Percentiles rank a stretch among this genome's conserved stretches.
phyloP scores from a whole-genome alignment of 1,284 basidiomycete species.

The Ceratobasidium sp. region DNA sequence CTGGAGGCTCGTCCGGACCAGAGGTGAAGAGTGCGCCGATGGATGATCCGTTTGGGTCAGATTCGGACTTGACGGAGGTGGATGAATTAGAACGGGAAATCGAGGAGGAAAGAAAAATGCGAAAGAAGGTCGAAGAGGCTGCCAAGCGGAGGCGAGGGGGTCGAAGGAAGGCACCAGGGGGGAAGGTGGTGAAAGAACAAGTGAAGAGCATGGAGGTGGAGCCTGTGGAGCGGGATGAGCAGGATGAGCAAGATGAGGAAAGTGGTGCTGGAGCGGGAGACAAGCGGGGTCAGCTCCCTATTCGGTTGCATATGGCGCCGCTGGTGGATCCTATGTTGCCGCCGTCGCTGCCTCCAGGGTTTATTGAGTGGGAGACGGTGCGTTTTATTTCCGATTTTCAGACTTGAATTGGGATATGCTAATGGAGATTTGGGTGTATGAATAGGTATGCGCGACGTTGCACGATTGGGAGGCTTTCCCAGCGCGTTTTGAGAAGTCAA shows the following conservation, averaged over 20 bases:
- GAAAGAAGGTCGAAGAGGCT: constrained; percentile 41
- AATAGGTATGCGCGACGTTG: constrained; percentile 81
- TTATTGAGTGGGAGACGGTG: constrained; percentile 87
- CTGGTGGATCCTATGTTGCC: constrained; percentile 45
- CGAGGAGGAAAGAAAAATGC: constrained; percentile 46
- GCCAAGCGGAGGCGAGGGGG: constrained; percentile 8
- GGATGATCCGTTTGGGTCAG: constrained; percentile 43
- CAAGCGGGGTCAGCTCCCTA: constrained; percentile 45
- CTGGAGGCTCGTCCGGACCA: constrained; percentile 18
- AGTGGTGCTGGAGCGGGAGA: constrained; percentile 43
- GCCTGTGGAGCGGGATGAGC: constrained; percentile 49
- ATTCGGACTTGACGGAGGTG: constrained; percentile 46
- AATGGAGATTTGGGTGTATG: constrained; percentile 25
- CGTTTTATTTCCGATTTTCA: constrained; percentile 51
- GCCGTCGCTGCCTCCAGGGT: constrained; percentile 58
- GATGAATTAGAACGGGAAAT: constrained; percentile 44
- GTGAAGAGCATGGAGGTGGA: constrained; percentile 45
- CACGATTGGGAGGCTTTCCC: constrained; percentile 81
- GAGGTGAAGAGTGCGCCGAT: constrained; percentile 19
- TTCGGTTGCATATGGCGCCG: constrained; percentile 36
- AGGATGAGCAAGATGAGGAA: constrained; percentile 45
- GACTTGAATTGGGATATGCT: neutral
- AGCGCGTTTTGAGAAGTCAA: constrained; percentile 75
- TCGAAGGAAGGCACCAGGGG: constrained; percentile 41
- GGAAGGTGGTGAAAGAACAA: constrained; percentile 46